Evolutionary conservation across 495 filamentous ascomycete genomes (phyloP).

Genomic region (Thozetella sp.): DNA sequence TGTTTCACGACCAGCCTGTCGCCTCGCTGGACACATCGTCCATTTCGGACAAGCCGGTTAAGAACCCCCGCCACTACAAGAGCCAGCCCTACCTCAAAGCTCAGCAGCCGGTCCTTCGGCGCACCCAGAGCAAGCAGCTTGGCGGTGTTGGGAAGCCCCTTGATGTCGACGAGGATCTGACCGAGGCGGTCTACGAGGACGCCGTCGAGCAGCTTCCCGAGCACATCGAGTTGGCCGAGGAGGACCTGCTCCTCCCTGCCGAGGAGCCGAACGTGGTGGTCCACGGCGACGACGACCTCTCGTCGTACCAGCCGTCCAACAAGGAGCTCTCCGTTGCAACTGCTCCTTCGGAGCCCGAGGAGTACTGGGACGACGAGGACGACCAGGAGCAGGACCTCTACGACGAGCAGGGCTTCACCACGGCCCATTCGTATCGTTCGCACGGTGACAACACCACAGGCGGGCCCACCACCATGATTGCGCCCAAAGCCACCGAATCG

Average conservation of each 20-base stretch:
- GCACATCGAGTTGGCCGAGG: slow-evolving; percentile 7
- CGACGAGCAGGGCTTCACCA: slow-evolving; percentile 82
- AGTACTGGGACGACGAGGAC: slow-evolving; percentile 78
- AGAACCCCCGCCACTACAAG: slow-evolving; percentile 42
- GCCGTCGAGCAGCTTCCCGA: slow-evolving; percentile 35
- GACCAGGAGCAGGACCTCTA: slow-evolving; percentile 76
- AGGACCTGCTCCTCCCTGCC: slow-evolving; percentile 2
- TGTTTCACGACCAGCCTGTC: slow-evolving; percentile 63
- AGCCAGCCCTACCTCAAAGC: slow-evolving; percentile 38
- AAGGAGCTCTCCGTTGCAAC: slow-evolving; percentile 18
- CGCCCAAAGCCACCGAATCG: slow-evolving; percentile 66
- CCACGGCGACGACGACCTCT: background rate
- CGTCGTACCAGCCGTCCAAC: slow-evolving; percentile 4
- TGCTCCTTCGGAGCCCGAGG: slow-evolving; percentile 59
- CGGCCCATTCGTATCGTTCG: slow-evolving; percentile 70
- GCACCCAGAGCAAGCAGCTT: slow-evolving; percentile 33
- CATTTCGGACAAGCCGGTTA: slow-evolving; percentile 24
- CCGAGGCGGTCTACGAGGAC: slow-evolving; percentile 42
- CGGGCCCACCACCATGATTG: slow-evolving; percentile 67
- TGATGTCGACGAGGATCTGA: slow-evolving; percentile 29
- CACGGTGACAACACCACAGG: slow-evolving; percentile 82
- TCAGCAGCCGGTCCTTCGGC: slow-evolving; percentile 25
- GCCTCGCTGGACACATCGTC: slow-evolving; percentile 9
- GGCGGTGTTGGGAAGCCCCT: slow-evolving; percentile 19
- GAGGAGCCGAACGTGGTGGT: slow-evolving; percentile 4